Base-by-base conservation (phyloP, 331 rosid genomes). In the Quercus lobata region DNA sequence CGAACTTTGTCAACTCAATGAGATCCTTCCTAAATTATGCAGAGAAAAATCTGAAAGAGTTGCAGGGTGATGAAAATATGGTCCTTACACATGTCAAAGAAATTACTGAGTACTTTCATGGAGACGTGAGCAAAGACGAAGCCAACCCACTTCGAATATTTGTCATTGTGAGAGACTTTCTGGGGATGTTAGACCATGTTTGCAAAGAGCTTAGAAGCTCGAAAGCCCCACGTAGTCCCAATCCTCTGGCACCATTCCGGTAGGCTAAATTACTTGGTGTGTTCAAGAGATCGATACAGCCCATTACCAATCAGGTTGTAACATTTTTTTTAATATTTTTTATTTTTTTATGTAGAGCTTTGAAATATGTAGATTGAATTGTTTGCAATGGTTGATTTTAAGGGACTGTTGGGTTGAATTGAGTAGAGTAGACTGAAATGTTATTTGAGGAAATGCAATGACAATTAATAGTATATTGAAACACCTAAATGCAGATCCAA, bases 121-220 rank as follows among this genome's bases (percentile, higher is more conserved):
- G 99, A 16, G 81, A 82, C 80, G 93, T 91, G 83, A 88, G 91
- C 84, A 90, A 88, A 86, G 99, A 96, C 53, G 99, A 96, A 62
- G 89, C 78, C 0, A 93, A 90, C 56, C 97, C 91, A 22, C 87
- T 96, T 61, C 69, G 97, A 75, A 96, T 96, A 11, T 96, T 96
- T 84, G 97, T 96, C 78, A 92, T 96, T 22, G 98, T 96, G 53
- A 96, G 98, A 74, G 99, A 96, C 76, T 96, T 96, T 81, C 57
- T 96, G 81, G 93, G 93, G 1, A 90, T 91, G 97, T 85, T 96
- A 81, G 97, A 96, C 80, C 85, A 88, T 85, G 97, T 96, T 14
- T 96, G 97, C 83, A 96, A 90, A 88, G 97, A 96, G 88, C 93
- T 96, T 85, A 87, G 97, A 85, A 89, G 77, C 76, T 78, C 83